Conservation (phyloP, 192 early-diverging fungal genomes). For the Geosiphon pyriformis region DNA sequence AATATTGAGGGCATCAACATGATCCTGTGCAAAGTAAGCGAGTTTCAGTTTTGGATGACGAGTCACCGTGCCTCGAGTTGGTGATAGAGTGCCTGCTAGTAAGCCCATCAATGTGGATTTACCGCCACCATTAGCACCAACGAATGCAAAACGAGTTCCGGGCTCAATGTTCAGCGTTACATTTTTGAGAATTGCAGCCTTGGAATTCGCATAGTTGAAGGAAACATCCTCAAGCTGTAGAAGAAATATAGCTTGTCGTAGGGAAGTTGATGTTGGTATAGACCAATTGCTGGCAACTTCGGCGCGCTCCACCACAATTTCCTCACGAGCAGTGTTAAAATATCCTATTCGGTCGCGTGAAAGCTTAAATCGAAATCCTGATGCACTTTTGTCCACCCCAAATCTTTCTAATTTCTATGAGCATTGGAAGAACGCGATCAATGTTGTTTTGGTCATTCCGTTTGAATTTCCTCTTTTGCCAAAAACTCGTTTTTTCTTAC, state of each 20-base stretch:
- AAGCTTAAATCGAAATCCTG: constrained; percentile 65
- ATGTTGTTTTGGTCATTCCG: too few species aligned
- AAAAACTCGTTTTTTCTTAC: too few species aligned
- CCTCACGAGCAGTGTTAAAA: constrained; percentile 35
- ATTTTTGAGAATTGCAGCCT: constrained; percentile 48
- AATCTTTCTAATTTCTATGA: constrained; percentile 58
- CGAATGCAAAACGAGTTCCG: constrained; percentile 62
- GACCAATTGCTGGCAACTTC: constrained; percentile 56
- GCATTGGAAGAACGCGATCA: neutral
- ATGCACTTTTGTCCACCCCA: constrained; percentile 60
- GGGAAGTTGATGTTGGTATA: constrained; percentile 61
- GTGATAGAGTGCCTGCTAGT: constrained; percentile 56
- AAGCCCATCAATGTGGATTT: constrained; percentile 78
- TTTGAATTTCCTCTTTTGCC: too few species aligned
- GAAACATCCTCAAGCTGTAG: constrained; percentile 58
- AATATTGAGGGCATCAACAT: constrained; percentile 64
- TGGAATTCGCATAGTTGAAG: constrained; percentile 33
- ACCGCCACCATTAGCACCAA: constrained; percentile 82
- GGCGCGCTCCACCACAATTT: constrained; percentile 51
- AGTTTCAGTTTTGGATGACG: constrained; percentile 56
- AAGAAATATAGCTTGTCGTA: constrained; percentile 63
- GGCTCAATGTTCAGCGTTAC: constrained; percentile 67
- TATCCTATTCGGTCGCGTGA: constrained; percentile 23
- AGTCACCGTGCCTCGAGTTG: constrained; percentile 59
- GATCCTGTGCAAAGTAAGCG: constrained; percentile 83